phyloP scores from a whole-genome alignment of 169 alveolate species.

The Babesia bovis region DNA sequence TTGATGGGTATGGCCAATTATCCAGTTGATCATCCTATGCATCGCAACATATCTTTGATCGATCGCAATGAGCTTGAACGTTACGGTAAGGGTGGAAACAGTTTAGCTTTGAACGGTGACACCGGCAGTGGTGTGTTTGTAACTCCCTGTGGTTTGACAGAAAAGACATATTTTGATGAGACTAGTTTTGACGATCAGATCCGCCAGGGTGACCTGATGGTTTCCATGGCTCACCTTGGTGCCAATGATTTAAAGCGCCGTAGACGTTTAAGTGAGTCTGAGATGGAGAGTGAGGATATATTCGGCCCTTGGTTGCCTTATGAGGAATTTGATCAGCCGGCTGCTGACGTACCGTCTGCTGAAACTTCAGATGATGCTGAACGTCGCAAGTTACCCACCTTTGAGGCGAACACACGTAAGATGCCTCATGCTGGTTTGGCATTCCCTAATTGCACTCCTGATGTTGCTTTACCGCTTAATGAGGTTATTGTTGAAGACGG shows the following conservation, averaged over 20 bases:
- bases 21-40: slow-evolving; percentile 59
- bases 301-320: slow-evolving; percentile 70
- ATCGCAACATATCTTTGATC: slow-evolving; percentile 1
- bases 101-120: slow-evolving; percentile 4
- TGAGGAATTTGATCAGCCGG: slow-evolving; percentile 51
- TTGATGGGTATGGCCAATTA: slow-evolving; percentile 53
- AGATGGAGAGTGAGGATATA: slow-evolving; percentile 30
- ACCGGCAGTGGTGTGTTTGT: slow-evolving; percentile 35
- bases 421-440: slow-evolving; percentile 31
- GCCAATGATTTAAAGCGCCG: slow-evolving; percentile 10
- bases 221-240: slow-evolving; percentile 20
- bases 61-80: slow-evolving; percentile 6
- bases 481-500: slow-evolving; percentile 54
- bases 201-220: slow-evolving; percentile 20
- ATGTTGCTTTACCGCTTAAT: slow-evolving; percentile 27
- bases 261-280: slow-evolving; percentile 35
- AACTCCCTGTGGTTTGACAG: slow-evolving; percentile 61
- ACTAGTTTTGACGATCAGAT: slow-evolving; percentile 47
- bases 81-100: slow-evolving; percentile 10
- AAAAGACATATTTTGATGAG: slow-evolving; percentile 52
- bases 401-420: slow-evolving; percentile 27
- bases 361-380: background rate
- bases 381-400: slow-evolving; percentile 7
- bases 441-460: slow-evolving; percentile 45
- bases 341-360: slow-evolving; percentile 1